phyloP scores from a whole-genome alignment of 164 flowering plant genomes.

The Protea cynaroides region DNA sequence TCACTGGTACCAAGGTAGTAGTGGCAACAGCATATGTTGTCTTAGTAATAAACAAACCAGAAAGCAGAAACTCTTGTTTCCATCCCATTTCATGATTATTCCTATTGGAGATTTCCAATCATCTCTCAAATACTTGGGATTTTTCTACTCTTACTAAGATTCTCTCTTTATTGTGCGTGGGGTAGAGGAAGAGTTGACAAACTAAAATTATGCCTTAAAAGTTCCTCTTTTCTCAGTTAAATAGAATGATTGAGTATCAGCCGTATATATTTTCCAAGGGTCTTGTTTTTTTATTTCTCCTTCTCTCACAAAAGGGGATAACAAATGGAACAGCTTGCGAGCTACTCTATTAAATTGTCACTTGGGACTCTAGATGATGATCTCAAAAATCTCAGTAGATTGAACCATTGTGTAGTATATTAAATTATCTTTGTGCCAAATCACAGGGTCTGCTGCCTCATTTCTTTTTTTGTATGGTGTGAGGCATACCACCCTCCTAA shows the following conservation, averaged over 20 bases:
- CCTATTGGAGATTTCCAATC: background rate
- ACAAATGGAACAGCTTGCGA: too few relatives aligned
- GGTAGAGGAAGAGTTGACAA: constrained; percentile 32
- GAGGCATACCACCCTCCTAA: background rate
- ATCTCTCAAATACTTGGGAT: background rate
- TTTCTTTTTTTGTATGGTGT: background rate
- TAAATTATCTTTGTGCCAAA: too few relatives aligned
- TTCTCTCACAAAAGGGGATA: too few relatives aligned
- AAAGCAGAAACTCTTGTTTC: constrained; percentile 6
- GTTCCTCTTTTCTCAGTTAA: background rate
- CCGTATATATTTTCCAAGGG: too few relatives aligned
- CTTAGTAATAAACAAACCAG: constrained; percentile 1
- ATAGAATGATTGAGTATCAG: too few relatives aligned
- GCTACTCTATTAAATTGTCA: too few relatives aligned
- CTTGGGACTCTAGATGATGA: too few relatives aligned
- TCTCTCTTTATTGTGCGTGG: constrained; percentile 14
- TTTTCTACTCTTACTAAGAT: constrained; percentile 8
- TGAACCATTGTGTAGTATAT: too few relatives aligned
- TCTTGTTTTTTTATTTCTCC: too few relatives aligned
- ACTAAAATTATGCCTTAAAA: constrained; percentile 12
- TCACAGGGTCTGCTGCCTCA: too few relatives aligned
- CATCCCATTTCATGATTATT: background rate
- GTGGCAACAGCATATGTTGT: constrained; percentile 28
- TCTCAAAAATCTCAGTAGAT: too few relatives aligned
- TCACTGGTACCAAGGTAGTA: constrained; percentile 2